Conservation (phyloP, 768 basidiomycete species). For the Phaeotremella skinneri region DNA sequence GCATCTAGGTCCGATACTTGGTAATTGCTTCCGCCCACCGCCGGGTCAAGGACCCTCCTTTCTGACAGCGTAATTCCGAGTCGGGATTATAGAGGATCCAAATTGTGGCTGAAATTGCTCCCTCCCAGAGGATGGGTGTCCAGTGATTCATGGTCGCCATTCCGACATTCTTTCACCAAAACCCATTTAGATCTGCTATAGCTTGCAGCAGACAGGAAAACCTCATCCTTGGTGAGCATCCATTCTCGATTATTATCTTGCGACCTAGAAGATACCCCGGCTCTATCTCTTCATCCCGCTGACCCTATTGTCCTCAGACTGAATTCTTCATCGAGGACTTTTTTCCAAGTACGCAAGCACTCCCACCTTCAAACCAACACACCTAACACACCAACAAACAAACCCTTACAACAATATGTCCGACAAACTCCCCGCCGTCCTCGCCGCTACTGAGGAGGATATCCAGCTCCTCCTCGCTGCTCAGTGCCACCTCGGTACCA, state of each 20-base stretch:
- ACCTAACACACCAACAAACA: constrained; percentile 3
- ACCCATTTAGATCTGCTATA: constrained; percentile 19
- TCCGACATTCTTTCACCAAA: neutral
- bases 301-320: neutral
- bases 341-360: constrained; percentile 44
- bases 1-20: no score
- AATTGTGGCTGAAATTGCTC: neutral
- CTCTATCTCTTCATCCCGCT: neutral
- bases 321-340: constrained; percentile 28
- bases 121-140: neutral
- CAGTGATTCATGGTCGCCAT: neutral
- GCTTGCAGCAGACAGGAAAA: constrained; percentile 29
- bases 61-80: no score
- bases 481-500: constrained; percentile 93
- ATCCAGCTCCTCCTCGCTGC: constrained; percentile 92
- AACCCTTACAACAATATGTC: constrained; percentile 39
- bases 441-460: constrained; percentile 95
- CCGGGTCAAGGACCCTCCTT: no score
- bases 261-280: neutral
- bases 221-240: constrained; percentile 20
- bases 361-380: constrained; percentile 13
- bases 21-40: no score
- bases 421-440: constrained; percentile 81
- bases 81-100: neutral
- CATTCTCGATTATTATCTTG: neutral